Base-by-base conservation (phyloP, 1,284 basidiomycete genomes). In the Leccinum fallax region DNA sequence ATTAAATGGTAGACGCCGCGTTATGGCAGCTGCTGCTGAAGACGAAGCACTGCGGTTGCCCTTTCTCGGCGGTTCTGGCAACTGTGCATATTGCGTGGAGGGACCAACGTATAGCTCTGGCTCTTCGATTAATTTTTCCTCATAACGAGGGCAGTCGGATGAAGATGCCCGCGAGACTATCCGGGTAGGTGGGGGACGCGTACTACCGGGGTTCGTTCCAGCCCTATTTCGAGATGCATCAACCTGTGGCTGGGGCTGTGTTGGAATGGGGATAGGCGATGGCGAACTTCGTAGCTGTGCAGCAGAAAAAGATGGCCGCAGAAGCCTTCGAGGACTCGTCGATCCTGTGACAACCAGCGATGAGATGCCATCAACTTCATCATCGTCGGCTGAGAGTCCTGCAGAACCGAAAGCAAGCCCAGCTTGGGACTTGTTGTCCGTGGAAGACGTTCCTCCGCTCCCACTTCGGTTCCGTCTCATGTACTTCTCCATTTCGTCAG, bases 401-500 rank as follows among this genome's bases (percentile, higher is more conserved):
- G 77, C 78, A 53, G 83, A 83, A 56, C 82, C 75, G 59, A 81
- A 80, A 36, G 75, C 75, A 51, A 79, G 80, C 24, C 83, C 83
- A 56, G 58, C 84, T 68, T 85, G 82, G 5, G 86, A 87, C 68
- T 79, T 85, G 62, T 81, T 85, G 68, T 91, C 89, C 24, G 88
- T 89, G 1, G 89, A 90, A 19, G 85, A 80, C 40, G 87, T 86
- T 52, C 84, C 83, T 61, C 82, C 84, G 69, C 91, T 92, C 57
- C 89, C 90, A 72, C 90, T 92, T 59, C 90, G 83, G 78, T 89
- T 90, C 58, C 91, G 84, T 64, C 84, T 79, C 73, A 91, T 81
- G 71, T 93, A 93, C 69, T 92, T 90, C 71, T 92, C 90, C 80
- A 90, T 92, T 28, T 91, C 92, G 73, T 89, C 89, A 28, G 90